phyloP scores from a whole-genome alignment of 305 asterid genomes.

The Petunia hybrid region DNA sequence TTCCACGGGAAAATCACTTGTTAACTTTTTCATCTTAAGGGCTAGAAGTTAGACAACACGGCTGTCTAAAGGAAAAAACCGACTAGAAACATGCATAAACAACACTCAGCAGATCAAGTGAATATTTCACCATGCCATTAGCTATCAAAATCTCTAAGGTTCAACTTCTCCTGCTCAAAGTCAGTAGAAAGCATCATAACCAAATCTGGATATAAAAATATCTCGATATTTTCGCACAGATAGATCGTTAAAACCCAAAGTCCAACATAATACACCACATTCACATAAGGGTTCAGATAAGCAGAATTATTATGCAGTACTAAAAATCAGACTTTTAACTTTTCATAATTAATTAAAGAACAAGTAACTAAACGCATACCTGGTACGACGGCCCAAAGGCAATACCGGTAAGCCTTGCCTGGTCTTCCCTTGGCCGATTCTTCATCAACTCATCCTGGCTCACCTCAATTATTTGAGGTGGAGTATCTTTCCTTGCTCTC shows the following conservation, averaged over 20 bases:
- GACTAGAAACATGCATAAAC: neutral
- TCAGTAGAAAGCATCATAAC: neutral
- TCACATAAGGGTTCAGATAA: neutral
- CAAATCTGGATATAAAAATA: neutral
- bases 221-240: neutral
- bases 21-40: neutral
- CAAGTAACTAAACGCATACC: constrained; percentile 48
- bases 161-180: constrained; percentile 7
- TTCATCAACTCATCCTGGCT: constrained; percentile 94
- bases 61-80: neutral
- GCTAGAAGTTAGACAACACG: constrained; percentile 2
- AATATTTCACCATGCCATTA: neutral
- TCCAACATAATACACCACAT: neutral
- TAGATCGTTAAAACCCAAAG: neutral
- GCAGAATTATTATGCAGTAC: neutral
- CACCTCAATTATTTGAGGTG: constrained; percentile 73
- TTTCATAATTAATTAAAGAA: neutral
- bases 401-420: constrained; percentile 78
- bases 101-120: neutral
- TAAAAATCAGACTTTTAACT: neutral
- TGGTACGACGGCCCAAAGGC: constrained; percentile 92
- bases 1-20: neutral
- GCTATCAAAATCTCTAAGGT: constrained; percentile 19
- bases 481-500: constrained; percentile 77
- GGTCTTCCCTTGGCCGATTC: constrained; percentile 90